Evolutionary conservation across 2,329 filamentous ascomycete species (phyloP), one percentile per base, ranked within the genome.

Genomic region (Paraphoma chrysanthemicola): DNA sequence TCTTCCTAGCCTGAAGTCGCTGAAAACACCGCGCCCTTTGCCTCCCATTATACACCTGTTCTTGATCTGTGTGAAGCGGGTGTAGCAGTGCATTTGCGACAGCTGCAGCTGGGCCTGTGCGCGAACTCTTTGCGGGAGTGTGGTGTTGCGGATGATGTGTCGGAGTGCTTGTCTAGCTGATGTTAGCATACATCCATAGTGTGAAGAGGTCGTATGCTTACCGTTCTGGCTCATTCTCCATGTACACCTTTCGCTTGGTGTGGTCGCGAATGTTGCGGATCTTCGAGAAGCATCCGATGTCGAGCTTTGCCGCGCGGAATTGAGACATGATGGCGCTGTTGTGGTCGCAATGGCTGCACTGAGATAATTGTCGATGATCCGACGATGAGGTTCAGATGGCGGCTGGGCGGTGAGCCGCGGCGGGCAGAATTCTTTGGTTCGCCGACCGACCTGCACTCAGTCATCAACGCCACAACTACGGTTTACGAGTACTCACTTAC

Each of bases 51-150:
- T 89, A 81, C 95, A 99, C 67, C 95, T 84, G 80, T 97, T 98
- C 77, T 90, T 89, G 77, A 99, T 93, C 83, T 97, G 93, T 48
- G 94, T 97, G 56, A 92, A 88, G 59, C 93, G 86, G 36, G 95
- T 98, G 80, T 98, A 98, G 82, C 87, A 88, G 82, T 97, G 93
- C 94, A 98, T 97, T 80, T 96, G 90, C 3, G 90, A 88, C 64
- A 99, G 84, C 80, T 98, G 90, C 54, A 99, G 86, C 82, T 98
- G 94, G 42, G 95, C 95, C 77, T 96, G 91, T 60, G 92, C 92
- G 71, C 96, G 91, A 49, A 90, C 88, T 71, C 93, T 87, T 53
- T 88, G 83, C 1, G 93, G 88, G 3, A 99, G 88, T 1, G 89
- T 90, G 31, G 92, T 95, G 79, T 99, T 99, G 77, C 91, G 92